phyloP scores from a whole-genome alignment of 257 asterid species.

The Asclepias syriaca region DNA sequence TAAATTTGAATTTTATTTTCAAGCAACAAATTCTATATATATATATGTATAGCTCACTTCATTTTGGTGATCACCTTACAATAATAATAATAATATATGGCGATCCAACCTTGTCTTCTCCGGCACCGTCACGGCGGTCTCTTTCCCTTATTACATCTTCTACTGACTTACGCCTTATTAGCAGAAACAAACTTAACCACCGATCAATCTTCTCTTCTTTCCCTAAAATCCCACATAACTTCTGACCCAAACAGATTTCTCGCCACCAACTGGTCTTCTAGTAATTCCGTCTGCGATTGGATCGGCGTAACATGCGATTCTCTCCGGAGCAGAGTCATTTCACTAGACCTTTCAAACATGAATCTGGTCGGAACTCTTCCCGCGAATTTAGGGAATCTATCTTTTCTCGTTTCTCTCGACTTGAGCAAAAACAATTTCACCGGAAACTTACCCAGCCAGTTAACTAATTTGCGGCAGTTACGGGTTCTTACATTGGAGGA shows the following conservation, averaged over 20 bases:
- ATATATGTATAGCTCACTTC: too few species aligned
- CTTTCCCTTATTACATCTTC: not conserved
- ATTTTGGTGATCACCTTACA: too few species aligned
- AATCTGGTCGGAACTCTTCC: conserved; percentile 24
- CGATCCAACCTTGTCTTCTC: not conserved
- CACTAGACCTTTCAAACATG: conserved; percentile 13
- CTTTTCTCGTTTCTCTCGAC: conserved; percentile 20
- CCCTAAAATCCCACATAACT: conserved; percentile 15
- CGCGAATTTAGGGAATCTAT: conserved; percentile 23
- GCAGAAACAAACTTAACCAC: not conserved
- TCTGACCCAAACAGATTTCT: conserved; percentile 8
- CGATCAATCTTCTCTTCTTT: conserved; percentile 23
- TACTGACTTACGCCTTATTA: not conserved
- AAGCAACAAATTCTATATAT: too few species aligned
- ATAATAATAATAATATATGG: not conserved
- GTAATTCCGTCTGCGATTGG: conserved; percentile 23
- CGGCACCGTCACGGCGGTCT: not conserved
- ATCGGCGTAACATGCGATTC: conserved; percentile 22
- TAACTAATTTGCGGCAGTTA: conserved; percentile 1
- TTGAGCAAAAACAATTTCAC: conserved; percentile 13
- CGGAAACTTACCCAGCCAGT: conserved; percentile 8
- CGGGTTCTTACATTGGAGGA: not conserved
- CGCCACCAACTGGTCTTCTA: conserved; percentile 12
- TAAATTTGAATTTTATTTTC: too few species aligned
- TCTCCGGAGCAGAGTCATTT: conserved; percentile 16